A percentile compares a stretch with the other conserved stretches of the same genome.
phyloP scores from a whole-genome alignment of 176 grass and related monocot genomes.

The Raddia distichophylla region DNA sequence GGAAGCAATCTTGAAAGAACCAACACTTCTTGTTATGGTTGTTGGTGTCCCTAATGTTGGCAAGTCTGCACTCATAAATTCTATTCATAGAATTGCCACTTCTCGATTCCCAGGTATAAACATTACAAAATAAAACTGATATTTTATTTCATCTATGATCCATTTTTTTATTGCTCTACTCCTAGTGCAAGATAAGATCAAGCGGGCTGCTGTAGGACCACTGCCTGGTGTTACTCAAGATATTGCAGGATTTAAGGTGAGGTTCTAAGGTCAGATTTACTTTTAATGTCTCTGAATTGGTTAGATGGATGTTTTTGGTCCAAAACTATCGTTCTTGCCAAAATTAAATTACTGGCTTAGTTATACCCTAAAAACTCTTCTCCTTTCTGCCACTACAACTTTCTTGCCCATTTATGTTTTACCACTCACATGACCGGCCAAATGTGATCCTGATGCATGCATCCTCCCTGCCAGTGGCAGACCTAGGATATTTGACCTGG shows the following conservation, averaged over 20 bases:
- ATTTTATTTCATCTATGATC: conserved; percentile 28
- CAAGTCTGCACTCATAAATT: conserved; percentile 95
- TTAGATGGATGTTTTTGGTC: neutral
- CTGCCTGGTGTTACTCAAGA: conserved; percentile 96
- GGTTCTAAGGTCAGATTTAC: neutral
- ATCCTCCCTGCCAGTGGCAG: too few species aligned
- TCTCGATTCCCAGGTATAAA: conserved; percentile 83
- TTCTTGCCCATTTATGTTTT: too few species aligned
- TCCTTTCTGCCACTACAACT: too few species aligned
- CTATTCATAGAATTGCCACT: conserved; percentile 80
- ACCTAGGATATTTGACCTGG: too few species aligned
- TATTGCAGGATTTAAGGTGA: conserved; percentile 95
- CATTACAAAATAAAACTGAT: conserved; percentile 28
- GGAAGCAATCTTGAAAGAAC: conserved; percentile 89
- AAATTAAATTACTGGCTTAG: too few species aligned
- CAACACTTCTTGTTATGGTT: conserved; percentile 94
- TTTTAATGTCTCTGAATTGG: neutral
- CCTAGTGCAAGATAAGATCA: conserved; percentile 79
- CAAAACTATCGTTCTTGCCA: neutral
- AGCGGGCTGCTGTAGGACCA: conserved; percentile 81
- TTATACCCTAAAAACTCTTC: too few species aligned
- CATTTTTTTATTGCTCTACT: conserved; percentile 42
- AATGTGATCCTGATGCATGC: too few species aligned
- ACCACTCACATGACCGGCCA: too few species aligned
- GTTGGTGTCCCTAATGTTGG: conserved; percentile 97